These are phyloP conservation scores for Hyphopichia burtonii DNA, from an alignment of 1,139 yeast genomes.

Conservation along the genomic window DNA sequence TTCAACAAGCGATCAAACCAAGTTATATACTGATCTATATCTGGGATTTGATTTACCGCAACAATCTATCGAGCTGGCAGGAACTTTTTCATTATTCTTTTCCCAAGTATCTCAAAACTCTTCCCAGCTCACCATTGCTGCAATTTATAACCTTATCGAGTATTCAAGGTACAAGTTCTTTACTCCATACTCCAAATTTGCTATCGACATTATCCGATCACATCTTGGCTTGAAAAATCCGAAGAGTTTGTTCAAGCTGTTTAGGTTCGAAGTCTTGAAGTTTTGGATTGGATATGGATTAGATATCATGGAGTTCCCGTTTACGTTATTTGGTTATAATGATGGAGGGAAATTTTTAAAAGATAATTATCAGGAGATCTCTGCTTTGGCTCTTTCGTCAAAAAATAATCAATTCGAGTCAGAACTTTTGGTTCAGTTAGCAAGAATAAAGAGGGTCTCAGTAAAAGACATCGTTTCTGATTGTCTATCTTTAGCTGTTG, in stretches of 20 bases:
- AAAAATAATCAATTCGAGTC: slow-evolving; percentile 3
- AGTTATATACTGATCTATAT: slow-evolving; percentile 31
- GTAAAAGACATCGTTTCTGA: slow-evolving; percentile 22
- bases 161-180: slow-evolving; percentile 33
- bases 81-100: slow-evolving; percentile 39
- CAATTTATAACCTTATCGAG: slow-evolving; percentile 44
- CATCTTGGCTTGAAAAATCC: slow-evolving; percentile 13
- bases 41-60: slow-evolving; percentile 32
- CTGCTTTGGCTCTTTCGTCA: slow-evolving; percentile 32
- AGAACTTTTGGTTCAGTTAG: slow-evolving; percentile 16
- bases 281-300: slow-evolving; percentile 40
- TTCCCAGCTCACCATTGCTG: slow-evolving; percentile 24
- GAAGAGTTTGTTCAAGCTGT: slow-evolving; percentile 24
- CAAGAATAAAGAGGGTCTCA: slow-evolving; percentile 13
- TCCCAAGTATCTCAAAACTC: slow-evolving; percentile 28
- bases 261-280: slow-evolving; percentile 33
- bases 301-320: slow-evolving; percentile 38
- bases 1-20: slow-evolving; percentile 16
- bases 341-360: slow-evolving; percentile 23
- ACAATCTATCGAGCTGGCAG: slow-evolving; percentile 35
- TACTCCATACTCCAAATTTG: slow-evolving; percentile 23
- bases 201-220: slow-evolving; percentile 22
- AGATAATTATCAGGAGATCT: slow-evolving; percentile 31
- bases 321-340: slow-evolving; percentile 30
- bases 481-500: slow-evolving; percentile 35